Base-by-base conservation (phyloP, 192 early-diverging fungal species). In the Coemansia sp. region DNA sequence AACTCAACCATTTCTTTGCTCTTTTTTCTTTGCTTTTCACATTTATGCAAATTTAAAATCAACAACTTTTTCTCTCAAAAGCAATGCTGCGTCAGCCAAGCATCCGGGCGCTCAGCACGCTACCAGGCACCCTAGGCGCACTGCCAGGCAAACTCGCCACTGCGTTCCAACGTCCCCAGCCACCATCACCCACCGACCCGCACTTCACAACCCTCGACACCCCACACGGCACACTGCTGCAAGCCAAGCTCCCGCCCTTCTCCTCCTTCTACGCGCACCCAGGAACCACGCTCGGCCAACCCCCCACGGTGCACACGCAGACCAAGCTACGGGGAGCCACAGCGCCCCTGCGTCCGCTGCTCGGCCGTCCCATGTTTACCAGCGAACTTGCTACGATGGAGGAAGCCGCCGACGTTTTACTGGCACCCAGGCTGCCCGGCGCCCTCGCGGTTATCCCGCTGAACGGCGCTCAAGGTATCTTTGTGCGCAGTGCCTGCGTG, bases 391-490 rank as follows among this genome's bases (percentile, higher is more conserved):
- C 72, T 10, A 91, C 89, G 4, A 53, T 70, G 3, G 48, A 59
- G 1, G 22, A 42, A 7, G 59, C 86, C 15, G 88, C 87, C 25
- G 89, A 90, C 57, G 77, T 89, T 9, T 69, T 90, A 46, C 51
- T 92, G 39, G 84, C 84, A 4, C 87, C 90, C 9, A 65, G 67
- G 17, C 57, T 67, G 18, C 79, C 86, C 41, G 85, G 85, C 37
- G 89, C 86, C 30, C 83, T 89, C 55, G 80, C 80, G 2, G 81
- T 81, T 0, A 81, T 91, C 42, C 66, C 81, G 14, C 64, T 89
- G 55, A 68, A 80, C 17, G 83, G 83, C 12, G 62, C 63, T 0
- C 67, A 75, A 9, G 84, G 84, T 46, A 84, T 85, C 51, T 84
- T 80, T 69, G 74, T 90, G 41, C 82, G 87, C 45, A 80, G 81